These are phyloP conservation scores for Colletotrichum cordylinicola DNA, from an alignment of 2,329 filamentous ascomycete species.

Conservation along the genomic window DNA sequence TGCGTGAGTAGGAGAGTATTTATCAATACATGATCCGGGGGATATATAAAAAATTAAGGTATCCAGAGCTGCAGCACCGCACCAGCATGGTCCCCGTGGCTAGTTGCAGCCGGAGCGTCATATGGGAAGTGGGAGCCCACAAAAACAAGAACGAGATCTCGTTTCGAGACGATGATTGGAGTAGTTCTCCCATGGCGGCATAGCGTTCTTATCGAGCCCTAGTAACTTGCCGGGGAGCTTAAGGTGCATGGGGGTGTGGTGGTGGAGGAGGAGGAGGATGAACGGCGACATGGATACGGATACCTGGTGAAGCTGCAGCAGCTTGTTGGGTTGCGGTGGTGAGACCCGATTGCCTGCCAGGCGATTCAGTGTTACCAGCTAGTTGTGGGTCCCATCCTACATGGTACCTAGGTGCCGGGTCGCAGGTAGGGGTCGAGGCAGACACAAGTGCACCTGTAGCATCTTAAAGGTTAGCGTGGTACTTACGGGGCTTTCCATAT, in stretches of 20 bases:
- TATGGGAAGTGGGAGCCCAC: conserved; percentile 17
- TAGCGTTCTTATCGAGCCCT: conserved; percentile 22
- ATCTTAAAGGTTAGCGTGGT: too few species aligned
- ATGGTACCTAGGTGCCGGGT: too few species aligned
- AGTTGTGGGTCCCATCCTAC: too few species aligned
- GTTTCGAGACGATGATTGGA: too few species aligned
- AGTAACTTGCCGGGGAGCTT: conserved; percentile 20
- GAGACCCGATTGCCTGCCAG: too few species aligned
- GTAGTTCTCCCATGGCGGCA: conserved; percentile 20
- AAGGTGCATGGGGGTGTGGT: conserved; percentile 20
- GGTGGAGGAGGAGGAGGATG: conserved; percentile 19
- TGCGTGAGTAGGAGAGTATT: too few species aligned
- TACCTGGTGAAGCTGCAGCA: conserved; percentile 13
- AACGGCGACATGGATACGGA: conserved; percentile 18
- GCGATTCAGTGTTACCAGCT: too few species aligned
- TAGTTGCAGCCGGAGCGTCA: conserved; percentile 13
- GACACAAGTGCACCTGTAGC: too few species aligned
- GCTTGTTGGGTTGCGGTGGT: conserved; percentile 16
- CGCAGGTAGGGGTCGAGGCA: too few species aligned
- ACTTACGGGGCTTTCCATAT: too few species aligned
- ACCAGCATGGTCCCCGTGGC: conserved; percentile 13
- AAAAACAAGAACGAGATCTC: conserved; percentile 21
- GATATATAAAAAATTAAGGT: not conserved
- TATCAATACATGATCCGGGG: too few species aligned
- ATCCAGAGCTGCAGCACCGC: not conserved